These are phyloP conservation scores for Persicaria maculosa DNA, from an alignment of 148 eudicot species.

Conservation along the genomic window DNA sequence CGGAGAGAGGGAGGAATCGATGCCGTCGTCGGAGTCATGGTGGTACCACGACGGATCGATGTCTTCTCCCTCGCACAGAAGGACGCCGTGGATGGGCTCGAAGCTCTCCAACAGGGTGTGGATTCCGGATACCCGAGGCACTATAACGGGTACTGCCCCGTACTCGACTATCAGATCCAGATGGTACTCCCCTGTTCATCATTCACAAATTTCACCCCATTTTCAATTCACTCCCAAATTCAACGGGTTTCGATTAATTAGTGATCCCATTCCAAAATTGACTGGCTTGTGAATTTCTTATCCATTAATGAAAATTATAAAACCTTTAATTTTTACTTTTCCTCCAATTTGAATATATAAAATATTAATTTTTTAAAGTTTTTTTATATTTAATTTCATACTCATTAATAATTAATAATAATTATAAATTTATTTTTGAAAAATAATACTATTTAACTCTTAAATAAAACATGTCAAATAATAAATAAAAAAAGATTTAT, in stretches of 20 bases:
- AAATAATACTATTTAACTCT: too few relatives aligned
- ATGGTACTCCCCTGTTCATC: slow-evolving; percentile 66
- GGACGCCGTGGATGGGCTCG: slow-evolving; percentile 88
- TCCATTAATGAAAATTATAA: too few relatives aligned
- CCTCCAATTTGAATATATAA: too few relatives aligned
- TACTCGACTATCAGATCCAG: slow-evolving; percentile 69
- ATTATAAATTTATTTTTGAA: too few relatives aligned
- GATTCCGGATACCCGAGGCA: slow-evolving; percentile 75
- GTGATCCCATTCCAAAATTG: background rate
- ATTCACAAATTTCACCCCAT: background rate
- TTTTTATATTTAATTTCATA: too few relatives aligned
- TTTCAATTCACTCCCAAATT: background rate
- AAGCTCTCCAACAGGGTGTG: slow-evolving; percentile 59
- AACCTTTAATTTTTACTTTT: too few relatives aligned
- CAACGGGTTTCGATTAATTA: background rate
- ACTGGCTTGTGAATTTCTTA: background rate
- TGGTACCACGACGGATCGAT: slow-evolving; percentile 65
- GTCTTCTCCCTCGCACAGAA: slow-evolving; percentile 89
- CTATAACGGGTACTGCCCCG: slow-evolving; percentile 87
- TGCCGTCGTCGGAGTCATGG: slow-evolving; percentile 17
- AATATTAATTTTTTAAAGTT: too few relatives aligned
- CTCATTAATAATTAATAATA: too few relatives aligned
- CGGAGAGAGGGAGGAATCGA: slow-evolving; percentile 21
- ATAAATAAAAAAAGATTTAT: too few relatives aligned
- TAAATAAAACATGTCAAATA: too few relatives aligned